These are phyloP conservation scores for Lasiodiplodia citricola DNA, from an alignment of 2,329 filamentous ascomycete genomes.

Conservation along the genomic window DNA sequence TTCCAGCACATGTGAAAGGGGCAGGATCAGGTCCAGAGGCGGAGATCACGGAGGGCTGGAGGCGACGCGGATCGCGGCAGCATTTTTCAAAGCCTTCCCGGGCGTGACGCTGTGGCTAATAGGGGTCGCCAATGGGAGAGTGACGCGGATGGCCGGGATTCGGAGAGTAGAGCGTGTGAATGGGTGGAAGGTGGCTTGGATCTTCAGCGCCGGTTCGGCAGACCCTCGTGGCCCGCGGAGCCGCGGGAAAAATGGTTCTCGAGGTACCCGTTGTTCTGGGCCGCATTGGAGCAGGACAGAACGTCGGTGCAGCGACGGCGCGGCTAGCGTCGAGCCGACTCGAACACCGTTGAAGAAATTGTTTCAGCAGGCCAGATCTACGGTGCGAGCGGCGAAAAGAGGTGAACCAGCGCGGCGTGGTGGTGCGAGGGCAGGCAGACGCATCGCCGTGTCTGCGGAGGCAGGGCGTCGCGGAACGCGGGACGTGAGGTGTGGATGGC, in stretches of 20 bases:
- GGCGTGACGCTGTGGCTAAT: not conserved
- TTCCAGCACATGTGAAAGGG: not conserved
- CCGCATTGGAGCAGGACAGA: not conserved
- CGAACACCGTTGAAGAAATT: not conserved
- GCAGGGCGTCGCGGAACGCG: not conserved
- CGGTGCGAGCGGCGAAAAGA: not conserved
- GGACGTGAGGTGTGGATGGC: not conserved
- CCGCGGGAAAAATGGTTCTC: not conserved
- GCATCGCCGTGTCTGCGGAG: not conserved
- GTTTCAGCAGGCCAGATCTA: not conserved
- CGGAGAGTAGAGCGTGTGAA: not conserved
- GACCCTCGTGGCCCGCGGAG: not conserved
- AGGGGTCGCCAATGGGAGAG: not conserved
- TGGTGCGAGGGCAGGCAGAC: not conserved
- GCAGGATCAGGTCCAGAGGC: not conserved
- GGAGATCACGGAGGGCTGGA: not conserved
- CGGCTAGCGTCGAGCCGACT: not conserved
- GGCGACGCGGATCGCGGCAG: not conserved
- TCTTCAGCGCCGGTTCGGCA: not conserved
- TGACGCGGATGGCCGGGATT: not conserved
- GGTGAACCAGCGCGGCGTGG: not conserved
- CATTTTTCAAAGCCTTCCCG: not conserved
- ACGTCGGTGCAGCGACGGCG: not conserved
- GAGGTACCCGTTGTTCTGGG: not conserved
- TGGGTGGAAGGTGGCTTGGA: slow-evolving; percentile 3